Evolutionary conservation across 768 basidiomycete genomes (phyloP).

Genomic region (Cubamyces lactineus): DNA sequence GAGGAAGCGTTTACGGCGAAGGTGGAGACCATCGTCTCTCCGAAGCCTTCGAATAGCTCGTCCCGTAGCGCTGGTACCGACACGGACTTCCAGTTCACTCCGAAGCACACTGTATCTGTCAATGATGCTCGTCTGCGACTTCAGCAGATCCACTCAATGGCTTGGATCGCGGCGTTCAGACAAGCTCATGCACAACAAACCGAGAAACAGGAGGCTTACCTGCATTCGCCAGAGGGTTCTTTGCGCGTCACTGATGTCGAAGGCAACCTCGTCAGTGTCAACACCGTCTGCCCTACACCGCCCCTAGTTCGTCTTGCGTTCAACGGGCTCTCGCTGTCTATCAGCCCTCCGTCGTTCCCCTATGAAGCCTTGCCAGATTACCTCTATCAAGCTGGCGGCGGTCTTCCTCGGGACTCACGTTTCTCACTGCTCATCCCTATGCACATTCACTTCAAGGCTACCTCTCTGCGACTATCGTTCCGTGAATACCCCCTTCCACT

Average conservation of each 20-base stretch:
- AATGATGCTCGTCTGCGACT: slow-evolving; percentile 74
- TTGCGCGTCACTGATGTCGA: slow-evolving; percentile 31
- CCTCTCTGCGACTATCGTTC: slow-evolving; percentile 61
- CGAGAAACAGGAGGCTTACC: slow-evolving; percentile 21
- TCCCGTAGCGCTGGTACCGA: slow-evolving; percentile 33
- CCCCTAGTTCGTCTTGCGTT: slow-evolving; percentile 75
- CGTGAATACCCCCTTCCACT: slow-evolving; percentile 92
- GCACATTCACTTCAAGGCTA: slow-evolving; percentile 70
- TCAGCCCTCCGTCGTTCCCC: slow-evolving; percentile 64
- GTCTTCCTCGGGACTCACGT: slow-evolving; percentile 67
- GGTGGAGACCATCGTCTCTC: slow-evolving; percentile 61
- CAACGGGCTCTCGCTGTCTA: slow-evolving; percentile 56
- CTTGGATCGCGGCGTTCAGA: slow-evolving; percentile 56
- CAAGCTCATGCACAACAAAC: slow-evolving; percentile 48
- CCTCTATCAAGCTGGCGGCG: slow-evolving; percentile 65
- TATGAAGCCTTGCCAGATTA: slow-evolving; percentile 59
- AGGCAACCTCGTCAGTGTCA: slow-evolving; percentile 49
- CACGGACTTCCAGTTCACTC: slow-evolving; percentile 63
- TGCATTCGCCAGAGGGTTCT: slow-evolving; percentile 7
- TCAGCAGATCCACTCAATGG: slow-evolving; percentile 66
- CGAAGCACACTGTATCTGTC: slow-evolving; percentile 67
- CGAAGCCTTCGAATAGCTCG: slow-evolving; percentile 37
- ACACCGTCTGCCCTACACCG: slow-evolving; percentile 42
- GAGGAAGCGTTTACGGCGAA: slow-evolving; percentile 84
- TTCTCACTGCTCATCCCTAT: slow-evolving; percentile 86